Evolutionary conservation across 2,329 filamentous ascomycete genomes (phyloP), one percentile per base, ranked within the genome.

Genomic region (Xylariaceae sp.): DNA sequence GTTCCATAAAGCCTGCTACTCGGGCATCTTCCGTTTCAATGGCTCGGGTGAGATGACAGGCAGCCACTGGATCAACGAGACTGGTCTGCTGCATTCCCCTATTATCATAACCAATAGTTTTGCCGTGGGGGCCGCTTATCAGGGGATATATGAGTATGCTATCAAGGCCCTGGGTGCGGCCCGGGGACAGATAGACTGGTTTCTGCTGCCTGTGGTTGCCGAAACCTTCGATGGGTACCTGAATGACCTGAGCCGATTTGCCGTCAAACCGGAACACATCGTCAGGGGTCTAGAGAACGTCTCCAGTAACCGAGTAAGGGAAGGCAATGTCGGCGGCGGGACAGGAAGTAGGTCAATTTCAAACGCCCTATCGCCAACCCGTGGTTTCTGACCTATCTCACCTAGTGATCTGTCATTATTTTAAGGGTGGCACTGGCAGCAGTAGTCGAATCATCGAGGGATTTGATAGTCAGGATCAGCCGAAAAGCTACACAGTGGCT

Each of bases 351-450:
- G 62, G 67, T 55, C 29, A 46, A 19, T n/a, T 23, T 43, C 20
- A 12, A 21, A 12, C 21, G 42, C 40, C 42, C 23, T 23, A 26
- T 26, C 9, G 23, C 19, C 20, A 12, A 2, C 14, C 2, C 7
- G 32, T 21, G 16, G 3, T 41, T 45, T 19, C 43, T 46, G 48
- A 57, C n/a, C 9, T 2, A 48, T 43, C 14, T n/a, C 21, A 40
- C 7, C 7, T 14, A 58, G 88, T 89, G 84, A 78, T 84, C 40
- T 87, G 83, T 65, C 84, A 88, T 64, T 80, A 79, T 60, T 87
- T 84, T 74, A 88, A 89, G 67, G 87, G 85, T 37, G 86, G 87
- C 0, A 89, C 86, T 0, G 86, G 86, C 1, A 85, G 80, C 0
- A 81, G 81, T 62, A 85, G 80, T 46, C 79, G 87, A 20, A 61